Percentiles rank a stretch among this genome's conserved stretches.
Conservation (phyloP, 441 rosid genomes). For the Manihot esculenta region DNA sequence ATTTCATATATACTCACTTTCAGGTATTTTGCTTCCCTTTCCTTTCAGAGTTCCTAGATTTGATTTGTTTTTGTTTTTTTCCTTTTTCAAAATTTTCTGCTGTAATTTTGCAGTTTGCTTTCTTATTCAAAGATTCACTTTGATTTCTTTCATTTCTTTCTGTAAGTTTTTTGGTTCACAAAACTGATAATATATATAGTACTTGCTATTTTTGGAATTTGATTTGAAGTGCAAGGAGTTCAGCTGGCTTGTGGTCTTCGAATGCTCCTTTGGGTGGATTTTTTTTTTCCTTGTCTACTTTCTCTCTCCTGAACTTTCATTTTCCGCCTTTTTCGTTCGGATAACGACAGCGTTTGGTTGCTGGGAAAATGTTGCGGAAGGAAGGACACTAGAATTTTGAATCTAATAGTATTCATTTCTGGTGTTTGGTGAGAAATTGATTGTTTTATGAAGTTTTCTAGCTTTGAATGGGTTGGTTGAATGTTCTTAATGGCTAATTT, state of each 20-base stretch:
- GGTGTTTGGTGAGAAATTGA: conserved; percentile 23
- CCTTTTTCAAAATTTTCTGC: conserved; percentile 2
- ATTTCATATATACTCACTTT: background rate
- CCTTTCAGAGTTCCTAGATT: conserved; percentile 15
- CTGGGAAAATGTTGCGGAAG: conserved; percentile 12
- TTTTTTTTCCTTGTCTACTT: background rate
- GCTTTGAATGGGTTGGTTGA: background rate
- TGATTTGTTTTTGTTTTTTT: conserved; percentile 9
- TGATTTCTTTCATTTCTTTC: background rate
- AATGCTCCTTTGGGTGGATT: conserved; percentile 18
- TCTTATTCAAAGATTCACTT: conserved; percentile 10
- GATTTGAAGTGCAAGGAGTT: conserved; percentile 18
- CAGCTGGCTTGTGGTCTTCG: conserved; percentile 30
- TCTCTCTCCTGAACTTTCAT: background rate
- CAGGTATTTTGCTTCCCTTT: conserved; percentile 23
- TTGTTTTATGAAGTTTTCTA: conserved; percentile 2
- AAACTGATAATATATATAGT: background rate
- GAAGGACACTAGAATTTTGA: conserved; percentile 1
- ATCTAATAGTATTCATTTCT: conserved; percentile 8
- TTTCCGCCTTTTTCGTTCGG: background rate
- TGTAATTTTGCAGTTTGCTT: conserved; percentile 27
- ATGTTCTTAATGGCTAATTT: background rate
- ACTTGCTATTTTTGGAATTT: conserved; percentile 14
- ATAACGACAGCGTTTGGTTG: conserved; percentile 22
- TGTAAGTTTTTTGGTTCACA: too few species aligned